Percentiles rank a stretch among this genome's conserved stretches.
phyloP scores from a whole-genome alignment of 768 basidiomycete genomes.

The Trametes villosa region DNA sequence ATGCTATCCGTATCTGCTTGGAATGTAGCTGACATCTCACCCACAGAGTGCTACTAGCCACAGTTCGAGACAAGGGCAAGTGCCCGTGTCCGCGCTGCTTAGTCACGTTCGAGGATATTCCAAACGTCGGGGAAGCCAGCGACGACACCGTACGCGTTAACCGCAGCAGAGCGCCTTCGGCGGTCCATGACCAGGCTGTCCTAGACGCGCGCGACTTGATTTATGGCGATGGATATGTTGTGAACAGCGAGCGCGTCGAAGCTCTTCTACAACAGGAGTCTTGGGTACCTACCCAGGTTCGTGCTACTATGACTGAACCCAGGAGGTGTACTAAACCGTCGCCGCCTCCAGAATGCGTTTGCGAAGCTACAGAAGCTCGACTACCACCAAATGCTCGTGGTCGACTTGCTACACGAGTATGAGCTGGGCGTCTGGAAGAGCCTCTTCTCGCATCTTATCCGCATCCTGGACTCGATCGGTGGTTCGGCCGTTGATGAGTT shows the following conservation, averaged over 20 bases:
- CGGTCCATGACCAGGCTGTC: background rate
- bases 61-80: constrained; percentile 31
- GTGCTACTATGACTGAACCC: background rate
- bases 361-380: constrained; percentile 29
- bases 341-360: constrained; percentile 36
- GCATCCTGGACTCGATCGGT: constrained; percentile 23
- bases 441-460: constrained; percentile 33
- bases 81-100: constrained; percentile 40
- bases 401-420: constrained; percentile 38
- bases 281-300: constrained; percentile 28
- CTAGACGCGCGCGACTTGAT: constrained; percentile 19
- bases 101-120: constrained; percentile 22
- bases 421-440: constrained; percentile 39
- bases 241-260: constrained; percentile 18
- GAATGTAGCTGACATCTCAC: background rate
- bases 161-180: no score
- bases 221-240: constrained; percentile 17
- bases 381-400: constrained; percentile 29
- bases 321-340: background rate
- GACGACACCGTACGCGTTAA: constrained; percentile 13
- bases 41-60: background rate
- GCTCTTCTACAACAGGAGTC: constrained; percentile 22
- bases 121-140: constrained; percentile 12
- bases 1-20: background rate
- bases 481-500: constrained; percentile 5